Percentiles rank a stretch among this genome's conserved stretches.
phyloP scores from a whole-genome alignment of 208 protist species.

The Acanthamoeba royreba region DNA sequence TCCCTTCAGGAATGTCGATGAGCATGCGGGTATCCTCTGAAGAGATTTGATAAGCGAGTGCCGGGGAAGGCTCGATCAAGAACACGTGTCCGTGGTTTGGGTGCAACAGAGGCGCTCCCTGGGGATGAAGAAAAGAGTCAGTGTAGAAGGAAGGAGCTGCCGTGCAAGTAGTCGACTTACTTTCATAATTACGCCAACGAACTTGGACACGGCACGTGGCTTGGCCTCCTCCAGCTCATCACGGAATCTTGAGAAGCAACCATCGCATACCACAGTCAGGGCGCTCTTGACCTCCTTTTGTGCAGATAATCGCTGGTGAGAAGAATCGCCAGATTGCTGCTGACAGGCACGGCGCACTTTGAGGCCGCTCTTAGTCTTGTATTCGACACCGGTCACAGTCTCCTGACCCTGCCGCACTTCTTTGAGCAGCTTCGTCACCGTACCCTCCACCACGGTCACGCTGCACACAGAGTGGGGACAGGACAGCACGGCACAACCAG shows the following conservation, averaged over 20 bases:
- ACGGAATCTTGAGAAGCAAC: neutral
- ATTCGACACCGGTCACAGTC: neutral
- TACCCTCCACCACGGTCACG: neutral
- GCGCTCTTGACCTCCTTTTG: neutral
- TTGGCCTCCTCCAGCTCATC: neutral
- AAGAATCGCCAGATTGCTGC: neutral
- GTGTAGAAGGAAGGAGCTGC: neutral
- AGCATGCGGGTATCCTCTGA: constrained; percentile 63
- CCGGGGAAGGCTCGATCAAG: constrained; percentile 86
- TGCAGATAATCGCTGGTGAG: neutral
- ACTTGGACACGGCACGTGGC: neutral
- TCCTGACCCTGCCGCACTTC: neutral
- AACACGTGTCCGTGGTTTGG: constrained; percentile 89
- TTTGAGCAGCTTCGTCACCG: neutral
- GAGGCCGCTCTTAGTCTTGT: neutral
- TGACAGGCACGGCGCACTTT: neutral
- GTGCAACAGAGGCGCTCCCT: neutral
- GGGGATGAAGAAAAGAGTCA: neutral
- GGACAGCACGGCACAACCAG: neutral
- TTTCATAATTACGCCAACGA: neutral
- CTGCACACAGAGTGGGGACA: neutral
- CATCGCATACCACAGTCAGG: neutral
- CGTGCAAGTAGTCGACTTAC: neutral
- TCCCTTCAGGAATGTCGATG: constrained; percentile 63
- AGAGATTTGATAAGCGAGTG: constrained; percentile 76